These are phyloP conservation scores for Anthracocystis walkeri DNA, from an alignment of 1,284 basidiomycete species.

Conservation along the genomic window DNA sequence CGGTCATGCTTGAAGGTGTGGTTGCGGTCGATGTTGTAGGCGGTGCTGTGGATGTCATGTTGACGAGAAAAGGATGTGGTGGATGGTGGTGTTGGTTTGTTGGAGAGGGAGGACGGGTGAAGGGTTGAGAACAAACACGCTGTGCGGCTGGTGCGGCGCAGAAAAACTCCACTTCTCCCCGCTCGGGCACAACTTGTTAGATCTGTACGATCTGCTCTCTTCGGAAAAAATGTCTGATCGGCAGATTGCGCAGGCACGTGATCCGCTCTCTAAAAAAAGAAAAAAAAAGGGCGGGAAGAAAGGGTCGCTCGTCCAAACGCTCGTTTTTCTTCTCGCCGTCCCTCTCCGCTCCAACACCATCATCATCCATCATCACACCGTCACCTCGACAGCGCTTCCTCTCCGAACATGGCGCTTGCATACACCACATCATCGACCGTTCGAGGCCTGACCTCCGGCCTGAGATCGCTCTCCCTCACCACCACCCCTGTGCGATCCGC, in stretches of 20 bases:
- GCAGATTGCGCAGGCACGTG: slow-evolving; percentile 16
- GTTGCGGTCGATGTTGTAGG: neutral
- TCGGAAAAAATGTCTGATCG: neutral
- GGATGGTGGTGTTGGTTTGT: slow-evolving; percentile 3
- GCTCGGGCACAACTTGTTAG: slow-evolving; percentile 6
- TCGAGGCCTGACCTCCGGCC: slow-evolving; percentile 9
- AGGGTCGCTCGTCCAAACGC: neutral
- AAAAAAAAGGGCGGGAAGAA: slow-evolving; percentile 15
- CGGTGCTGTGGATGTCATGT: neutral
- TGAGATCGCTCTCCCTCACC: slow-evolving; percentile 14
- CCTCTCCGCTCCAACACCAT: neutral
- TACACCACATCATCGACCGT: neutral
- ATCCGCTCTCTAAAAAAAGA: neutral
- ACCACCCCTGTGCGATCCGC: slow-evolving; percentile 12
- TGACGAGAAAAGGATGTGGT: neutral
- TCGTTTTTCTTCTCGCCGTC: neutral
- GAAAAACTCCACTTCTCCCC: slow-evolving; percentile 3
- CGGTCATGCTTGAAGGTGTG: neutral
- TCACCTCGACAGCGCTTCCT: neutral
- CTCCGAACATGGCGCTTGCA: slow-evolving; percentile 3
- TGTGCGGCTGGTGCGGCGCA: neutral
- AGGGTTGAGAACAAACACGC: slow-evolving; percentile 2
- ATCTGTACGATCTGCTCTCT: neutral
- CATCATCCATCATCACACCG: too few species aligned
- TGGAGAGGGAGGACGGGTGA: neutral